phyloP scores from a whole-genome alignment of 2,329 filamentous ascomycete genomes.

The Zarea fungicola region DNA sequence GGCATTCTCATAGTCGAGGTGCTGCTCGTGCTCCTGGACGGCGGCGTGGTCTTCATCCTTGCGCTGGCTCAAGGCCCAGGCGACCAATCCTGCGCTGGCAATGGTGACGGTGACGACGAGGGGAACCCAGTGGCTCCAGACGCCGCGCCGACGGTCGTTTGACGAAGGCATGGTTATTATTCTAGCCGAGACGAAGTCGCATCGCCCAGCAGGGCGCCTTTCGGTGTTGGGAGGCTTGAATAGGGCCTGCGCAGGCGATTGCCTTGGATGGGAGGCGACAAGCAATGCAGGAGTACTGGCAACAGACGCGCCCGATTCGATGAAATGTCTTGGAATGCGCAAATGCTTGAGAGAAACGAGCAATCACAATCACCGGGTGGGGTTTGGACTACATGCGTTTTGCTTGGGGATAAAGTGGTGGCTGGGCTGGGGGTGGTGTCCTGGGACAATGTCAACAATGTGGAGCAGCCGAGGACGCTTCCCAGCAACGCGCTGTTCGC shows the following conservation, averaged over 20 bases:
- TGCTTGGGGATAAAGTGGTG: slow-evolving; percentile 18
- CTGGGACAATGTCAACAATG: slow-evolving; percentile 19
- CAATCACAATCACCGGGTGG: slow-evolving; percentile 12
- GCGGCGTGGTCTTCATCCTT: slow-evolving; percentile 66
- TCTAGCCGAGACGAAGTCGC: slow-evolving; percentile 46
- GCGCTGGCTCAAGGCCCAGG: slow-evolving; percentile 92
- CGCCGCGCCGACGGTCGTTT: slow-evolving; percentile 44
- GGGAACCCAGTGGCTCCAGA: slow-evolving; percentile 83
- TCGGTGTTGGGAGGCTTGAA: slow-evolving; percentile 16
- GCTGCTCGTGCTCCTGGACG: slow-evolving; percentile 45
- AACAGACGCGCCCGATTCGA: background rate
- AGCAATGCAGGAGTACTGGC: background rate
- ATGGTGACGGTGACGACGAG: slow-evolving; percentile 81
- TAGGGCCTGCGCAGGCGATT: background rate
- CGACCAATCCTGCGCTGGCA: slow-evolving; percentile 78
- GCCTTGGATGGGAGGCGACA: background rate
- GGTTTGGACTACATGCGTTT: slow-evolving; percentile 14
- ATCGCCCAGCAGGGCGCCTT: slow-evolving; percentile 61
- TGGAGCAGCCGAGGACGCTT: slow-evolving; percentile 15
- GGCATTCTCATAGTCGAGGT: slow-evolving; percentile 41
- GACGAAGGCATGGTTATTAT: slow-evolving; percentile 8
- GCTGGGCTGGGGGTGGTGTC: slow-evolving; percentile 20
- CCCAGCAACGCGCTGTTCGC: slow-evolving; percentile 22
- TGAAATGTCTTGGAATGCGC: slow-evolving; percentile 12
- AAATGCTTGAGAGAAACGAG: slow-evolving; percentile 6